Conservation (phyloP, 2,329 filamentous ascomycete species). For the Calonectria pteridis region DNA sequence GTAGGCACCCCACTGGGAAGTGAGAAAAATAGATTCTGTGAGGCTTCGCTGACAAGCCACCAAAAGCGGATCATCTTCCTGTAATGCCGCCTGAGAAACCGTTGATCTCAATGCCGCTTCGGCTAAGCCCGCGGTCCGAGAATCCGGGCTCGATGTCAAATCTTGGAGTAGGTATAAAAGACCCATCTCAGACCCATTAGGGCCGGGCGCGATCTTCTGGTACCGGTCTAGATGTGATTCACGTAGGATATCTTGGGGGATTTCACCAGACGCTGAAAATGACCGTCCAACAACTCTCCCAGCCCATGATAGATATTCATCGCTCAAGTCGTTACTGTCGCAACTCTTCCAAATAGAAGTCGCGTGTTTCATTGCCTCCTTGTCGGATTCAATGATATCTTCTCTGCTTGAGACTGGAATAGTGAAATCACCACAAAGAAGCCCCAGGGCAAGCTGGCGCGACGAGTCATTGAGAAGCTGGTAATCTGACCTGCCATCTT, state of each 20-base stretch:
- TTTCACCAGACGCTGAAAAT: conserved; percentile 80
- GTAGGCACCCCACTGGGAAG: conserved; percentile 70
- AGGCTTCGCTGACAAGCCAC: conserved; percentile 66
- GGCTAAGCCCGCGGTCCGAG: conserved; percentile 68
- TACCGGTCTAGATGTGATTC: conserved; percentile 70
- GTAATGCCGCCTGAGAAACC: conserved; percentile 64
- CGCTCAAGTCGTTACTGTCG: conserved; percentile 70
- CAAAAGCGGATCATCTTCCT: conserved; percentile 61
- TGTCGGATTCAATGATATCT: conserved; percentile 78
- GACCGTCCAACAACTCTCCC: conserved; percentile 86
- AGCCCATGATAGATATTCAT: conserved; percentile 85
- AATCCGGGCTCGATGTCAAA: conserved; percentile 70
- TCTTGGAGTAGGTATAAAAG: conserved; percentile 73
- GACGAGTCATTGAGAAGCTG: conserved; percentile 79
- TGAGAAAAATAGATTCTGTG: conserved; percentile 62
- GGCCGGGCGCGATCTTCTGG: conserved; percentile 58
- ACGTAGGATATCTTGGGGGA: conserved; percentile 70
- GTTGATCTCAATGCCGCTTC: conserved; percentile 71
- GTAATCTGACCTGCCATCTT: conserved; percentile 73
- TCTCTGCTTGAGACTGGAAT: conserved; percentile 58
- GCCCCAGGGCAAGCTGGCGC: conserved; percentile 75
- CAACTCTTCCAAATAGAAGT: conserved; percentile 83
- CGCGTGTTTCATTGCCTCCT: conserved; percentile 71
- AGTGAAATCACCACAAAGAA: conserved; percentile 82
- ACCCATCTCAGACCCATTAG: conserved; percentile 71